Evolutionary conservation across 1,139 yeast species (phyloP).

Genomic region (Geotrichum reessii): DNA sequence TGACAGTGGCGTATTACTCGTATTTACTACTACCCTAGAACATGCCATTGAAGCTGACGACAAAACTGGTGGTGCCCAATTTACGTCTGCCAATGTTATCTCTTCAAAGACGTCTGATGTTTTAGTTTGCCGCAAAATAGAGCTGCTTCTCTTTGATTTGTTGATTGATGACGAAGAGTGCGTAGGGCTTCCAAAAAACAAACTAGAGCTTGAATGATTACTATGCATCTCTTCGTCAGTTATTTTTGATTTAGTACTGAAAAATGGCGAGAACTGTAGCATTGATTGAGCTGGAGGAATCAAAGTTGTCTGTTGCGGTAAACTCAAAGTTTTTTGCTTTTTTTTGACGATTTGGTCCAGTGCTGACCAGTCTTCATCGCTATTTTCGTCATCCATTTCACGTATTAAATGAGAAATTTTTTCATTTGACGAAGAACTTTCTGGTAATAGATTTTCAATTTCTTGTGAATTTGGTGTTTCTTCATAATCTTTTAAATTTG

Average conservation of each 20-base stretch:
- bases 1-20: constrained; percentile 4
- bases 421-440: neutral
- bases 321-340: neutral
- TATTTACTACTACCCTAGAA: constrained; percentile 9
- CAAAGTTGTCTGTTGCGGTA: neutral
- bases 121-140: neutral
- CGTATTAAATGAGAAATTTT: neutral
- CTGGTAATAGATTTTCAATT: neutral
- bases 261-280: neutral
- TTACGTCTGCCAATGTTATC: neutral
- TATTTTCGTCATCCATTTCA: neutral
- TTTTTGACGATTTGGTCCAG: neutral
- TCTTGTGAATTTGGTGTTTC: neutral
- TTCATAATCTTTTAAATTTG: neutral
- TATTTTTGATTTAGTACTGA: neutral
- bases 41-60: neutral
- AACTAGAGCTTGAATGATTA: neutral
- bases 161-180: neutral
- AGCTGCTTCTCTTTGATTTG: neutral
- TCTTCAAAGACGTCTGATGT: neutral
- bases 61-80: constrained; percentile 3
- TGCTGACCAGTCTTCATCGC: neutral
- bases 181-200: neutral
- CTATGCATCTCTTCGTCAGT: neutral
- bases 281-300: neutral